phyloP scores from a whole-genome alignment of 345 rosid genomes.

The Geranium rotundifolium region DNA sequence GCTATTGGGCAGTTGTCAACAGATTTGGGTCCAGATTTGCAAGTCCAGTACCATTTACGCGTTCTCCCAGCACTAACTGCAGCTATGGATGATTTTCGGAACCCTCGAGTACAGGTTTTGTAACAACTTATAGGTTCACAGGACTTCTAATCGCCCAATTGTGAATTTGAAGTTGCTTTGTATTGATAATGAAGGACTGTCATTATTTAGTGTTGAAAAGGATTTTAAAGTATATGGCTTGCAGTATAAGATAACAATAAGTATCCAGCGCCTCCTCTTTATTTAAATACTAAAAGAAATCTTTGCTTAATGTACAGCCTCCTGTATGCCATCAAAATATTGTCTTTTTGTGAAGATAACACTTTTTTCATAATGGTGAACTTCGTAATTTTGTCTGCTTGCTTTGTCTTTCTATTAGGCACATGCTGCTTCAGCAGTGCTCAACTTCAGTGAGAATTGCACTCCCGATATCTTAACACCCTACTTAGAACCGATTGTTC shows the following conservation, averaged over 20 bases:
- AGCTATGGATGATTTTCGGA: slow-evolving; percentile 96
- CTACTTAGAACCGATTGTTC: slow-evolving; percentile 81
- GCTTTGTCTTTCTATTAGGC: slow-evolving; percentile 47
- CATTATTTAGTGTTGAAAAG: too few relatives aligned
- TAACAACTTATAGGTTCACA: neutral
- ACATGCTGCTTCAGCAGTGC: slow-evolving; percentile 99
- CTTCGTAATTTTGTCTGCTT: too few relatives aligned
- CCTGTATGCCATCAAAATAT: neutral
- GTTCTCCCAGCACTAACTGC: slow-evolving; percentile 82
- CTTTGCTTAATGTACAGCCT: neutral
- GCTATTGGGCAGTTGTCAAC: slow-evolving; percentile 98
- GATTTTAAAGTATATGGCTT: neutral
- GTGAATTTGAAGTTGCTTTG: neutral
- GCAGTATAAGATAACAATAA: neutral
- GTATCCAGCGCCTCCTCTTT: neutral
- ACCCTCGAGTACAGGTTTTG: slow-evolving; percentile 96
- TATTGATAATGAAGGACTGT: neutral
- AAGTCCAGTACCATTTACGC: slow-evolving; percentile 73
- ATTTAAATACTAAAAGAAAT: too few relatives aligned
- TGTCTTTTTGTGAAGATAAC: too few relatives aligned
- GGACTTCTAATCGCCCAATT: slow-evolving; percentile 1
- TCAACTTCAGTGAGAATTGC: slow-evolving; percentile 97
- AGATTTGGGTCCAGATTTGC: slow-evolving; percentile 98
- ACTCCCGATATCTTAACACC: slow-evolving; percentile 86
- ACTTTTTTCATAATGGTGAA: too few relatives aligned